A percentile compares a stretch with the other conserved stretches of the same genome.
Evolutionary conservation across 1,284 basidiomycete species (phyloP).

Genomic region (Phlebopus sp.): DNA sequence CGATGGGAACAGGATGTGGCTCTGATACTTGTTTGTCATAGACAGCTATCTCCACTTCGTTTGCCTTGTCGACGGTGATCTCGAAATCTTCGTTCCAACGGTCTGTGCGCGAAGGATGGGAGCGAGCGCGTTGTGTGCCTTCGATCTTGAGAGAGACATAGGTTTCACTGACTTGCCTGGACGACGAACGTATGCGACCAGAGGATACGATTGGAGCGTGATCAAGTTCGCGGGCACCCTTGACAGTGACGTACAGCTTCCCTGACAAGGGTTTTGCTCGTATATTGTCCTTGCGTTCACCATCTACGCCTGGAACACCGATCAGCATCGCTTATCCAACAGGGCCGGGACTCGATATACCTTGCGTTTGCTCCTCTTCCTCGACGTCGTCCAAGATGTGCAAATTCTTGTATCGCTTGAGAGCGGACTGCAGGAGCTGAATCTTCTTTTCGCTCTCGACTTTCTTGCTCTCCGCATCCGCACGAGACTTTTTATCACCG

Average conservation of each 20-base stretch:
- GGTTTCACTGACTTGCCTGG: constrained; percentile 82
- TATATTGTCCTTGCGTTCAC: constrained; percentile 87
- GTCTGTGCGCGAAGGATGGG: constrained; percentile 91
- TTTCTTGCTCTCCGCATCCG: constrained; percentile 91
- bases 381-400: constrained; percentile 90
- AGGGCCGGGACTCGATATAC: constrained; percentile 27
- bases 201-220: constrained; percentile 76
- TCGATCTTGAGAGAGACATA: constrained; percentile 95
- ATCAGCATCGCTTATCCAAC: constrained; percentile 8
- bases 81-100: constrained; percentile 98
- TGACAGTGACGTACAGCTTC: constrained; percentile 86
- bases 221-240: constrained; percentile 90
- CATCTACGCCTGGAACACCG: constrained; percentile 63
- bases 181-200: constrained; percentile 65
- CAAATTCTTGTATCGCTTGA: constrained; percentile 95
- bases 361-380: constrained; percentile 64
- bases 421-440: constrained; percentile 85
- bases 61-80: constrained; percentile 95
- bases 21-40: constrained; percentile 90
- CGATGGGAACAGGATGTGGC: constrained; percentile 83
- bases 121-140: constrained; percentile 89
- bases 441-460: constrained; percentile 97
- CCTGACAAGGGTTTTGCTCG: constrained; percentile 93
- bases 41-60: constrained; percentile 96
- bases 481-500: constrained; percentile 90